Conservation (phyloP, 129 eudicot species). For the Artemisia annua region DNA sequence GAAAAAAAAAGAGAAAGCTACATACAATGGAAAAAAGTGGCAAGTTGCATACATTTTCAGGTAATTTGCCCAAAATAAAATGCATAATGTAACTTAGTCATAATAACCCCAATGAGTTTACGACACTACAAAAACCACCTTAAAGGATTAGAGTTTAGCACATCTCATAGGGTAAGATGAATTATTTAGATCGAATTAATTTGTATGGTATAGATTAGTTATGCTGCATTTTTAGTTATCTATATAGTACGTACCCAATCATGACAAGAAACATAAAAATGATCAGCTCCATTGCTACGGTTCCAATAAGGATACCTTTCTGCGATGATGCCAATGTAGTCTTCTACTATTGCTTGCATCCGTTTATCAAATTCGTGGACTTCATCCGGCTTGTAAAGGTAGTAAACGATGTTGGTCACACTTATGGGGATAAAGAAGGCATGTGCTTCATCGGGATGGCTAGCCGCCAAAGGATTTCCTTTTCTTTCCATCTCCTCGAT, state of each 20-base stretch:
- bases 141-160: too few species aligned
- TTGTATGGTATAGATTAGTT: too few species aligned
- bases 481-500: conserved; percentile 51
- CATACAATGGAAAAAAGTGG: too few species aligned
- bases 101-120: too few species aligned
- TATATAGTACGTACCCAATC: conserved; percentile 79
- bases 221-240: too few species aligned
- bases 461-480: conserved; percentile 44
- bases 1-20: too few species aligned
- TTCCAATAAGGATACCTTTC: conserved; percentile 67
- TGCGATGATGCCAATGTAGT: conserved; percentile 49
- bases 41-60: too few species aligned
- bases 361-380: conserved; percentile 10
- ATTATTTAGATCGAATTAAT: too few species aligned
- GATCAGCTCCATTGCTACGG: conserved; percentile 72
- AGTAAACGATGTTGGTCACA: conserved; percentile 35
- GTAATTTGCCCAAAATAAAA: too few species aligned
- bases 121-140: too few species aligned
- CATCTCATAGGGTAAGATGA: too few species aligned
- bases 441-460: conserved; percentile 56
- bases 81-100: too few species aligned
- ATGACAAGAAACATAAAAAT: conserved; percentile 79
- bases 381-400: conserved; percentile 39
- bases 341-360: conserved; percentile 35
- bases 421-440: conserved; percentile 68